Evolutionary conservation across 768 basidiomycete species (phyloP).

Genomic region (Lepiota venenata): DNA sequence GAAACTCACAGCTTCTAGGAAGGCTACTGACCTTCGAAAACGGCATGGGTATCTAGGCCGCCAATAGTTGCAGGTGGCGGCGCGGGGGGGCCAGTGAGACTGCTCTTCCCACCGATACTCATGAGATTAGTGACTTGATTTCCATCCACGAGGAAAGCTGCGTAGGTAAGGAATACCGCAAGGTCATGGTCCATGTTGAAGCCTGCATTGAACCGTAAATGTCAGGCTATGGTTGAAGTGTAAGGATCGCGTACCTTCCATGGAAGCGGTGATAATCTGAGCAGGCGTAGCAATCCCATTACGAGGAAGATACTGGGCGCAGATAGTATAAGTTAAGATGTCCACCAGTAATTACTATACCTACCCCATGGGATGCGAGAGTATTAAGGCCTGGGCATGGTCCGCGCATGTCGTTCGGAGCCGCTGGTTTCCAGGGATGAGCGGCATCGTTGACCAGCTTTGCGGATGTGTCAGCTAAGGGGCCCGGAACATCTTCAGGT

Average conservation of each 20-base stretch:
- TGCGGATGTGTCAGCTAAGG: constrained; percentile 11
- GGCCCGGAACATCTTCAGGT: constrained; percentile 6
- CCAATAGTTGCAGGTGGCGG: constrained; percentile 16
- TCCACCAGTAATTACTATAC: not conserved
- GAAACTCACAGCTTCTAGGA: not conserved
- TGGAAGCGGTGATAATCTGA: constrained; percentile 11
- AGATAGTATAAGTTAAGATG: not conserved
- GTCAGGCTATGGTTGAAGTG: not conserved
- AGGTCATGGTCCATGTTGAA: constrained; percentile 16
- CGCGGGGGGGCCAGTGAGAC: constrained; percentile 12
- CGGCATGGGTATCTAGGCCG: constrained; percentile 16
- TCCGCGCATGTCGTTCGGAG: constrained; percentile 13
- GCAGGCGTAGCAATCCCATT: constrained; percentile 13
- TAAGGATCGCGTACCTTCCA: constrained; percentile 5
- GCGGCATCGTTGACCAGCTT: constrained; percentile 18
- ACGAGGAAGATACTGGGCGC: constrained; percentile 11
- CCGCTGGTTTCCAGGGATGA: constrained; percentile 15
- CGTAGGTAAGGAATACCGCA: constrained; percentile 17
- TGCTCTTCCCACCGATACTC: constrained; percentile 16
- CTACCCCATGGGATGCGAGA: constrained; percentile 17
- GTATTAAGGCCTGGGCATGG: constrained; percentile 20
- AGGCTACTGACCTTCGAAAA: constrained; percentile 12
- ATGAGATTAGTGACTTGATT: constrained; percentile 14
- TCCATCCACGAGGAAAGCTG: constrained; percentile 15
- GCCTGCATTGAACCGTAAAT: not conserved